Conservation (phyloP, 2,329 filamentous ascomycete genomes). For the Cladosporium halotolerans region DNA sequence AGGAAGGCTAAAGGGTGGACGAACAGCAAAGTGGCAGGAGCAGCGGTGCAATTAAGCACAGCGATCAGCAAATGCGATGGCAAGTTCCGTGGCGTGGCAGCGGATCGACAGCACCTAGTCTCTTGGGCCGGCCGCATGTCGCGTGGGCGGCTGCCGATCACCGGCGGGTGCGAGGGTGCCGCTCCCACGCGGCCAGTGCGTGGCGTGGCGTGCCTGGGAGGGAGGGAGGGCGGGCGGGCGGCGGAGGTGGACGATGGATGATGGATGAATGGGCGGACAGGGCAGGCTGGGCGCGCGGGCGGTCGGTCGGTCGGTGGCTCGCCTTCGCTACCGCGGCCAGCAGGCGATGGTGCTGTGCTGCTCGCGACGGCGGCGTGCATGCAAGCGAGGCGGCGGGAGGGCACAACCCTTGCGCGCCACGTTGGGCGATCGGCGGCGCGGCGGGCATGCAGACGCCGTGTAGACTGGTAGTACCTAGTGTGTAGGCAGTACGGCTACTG, state of each 20-base stretch:
- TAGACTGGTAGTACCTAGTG: too few relatives aligned
- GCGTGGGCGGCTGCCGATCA: slow-evolving; percentile 9
- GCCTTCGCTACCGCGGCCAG: too few relatives aligned
- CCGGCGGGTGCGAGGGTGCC: neutral
- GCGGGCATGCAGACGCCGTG: neutral
- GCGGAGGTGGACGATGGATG: too few relatives aligned
- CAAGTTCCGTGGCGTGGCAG: slow-evolving; percentile 1
- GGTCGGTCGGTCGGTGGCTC: too few relatives aligned
- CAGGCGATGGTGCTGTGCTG: neutral
- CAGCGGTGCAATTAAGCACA: neutral
- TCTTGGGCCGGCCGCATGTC: neutral
- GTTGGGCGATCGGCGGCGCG: slow-evolving; percentile 5
- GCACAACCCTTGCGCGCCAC: slow-evolving; percentile 6
- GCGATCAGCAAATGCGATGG: slow-evolving; percentile 6
- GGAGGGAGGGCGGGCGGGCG: too few relatives aligned
- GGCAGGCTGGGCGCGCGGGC: too few relatives aligned
- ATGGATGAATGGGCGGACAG: too few relatives aligned
- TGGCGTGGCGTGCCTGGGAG: neutral
- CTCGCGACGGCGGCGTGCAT: neutral
- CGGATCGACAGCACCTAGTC: neutral
- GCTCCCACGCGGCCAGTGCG: neutral
- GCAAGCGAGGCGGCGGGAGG: slow-evolving; percentile 4
- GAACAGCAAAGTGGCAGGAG: neutral
- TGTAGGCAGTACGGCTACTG: too few relatives aligned
- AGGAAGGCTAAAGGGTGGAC: too few relatives aligned